These are phyloP conservation scores for Talaromyces verruculosus DNA, from an alignment of 2,329 filamentous ascomycete genomes.

Conservation along the genomic window DNA sequence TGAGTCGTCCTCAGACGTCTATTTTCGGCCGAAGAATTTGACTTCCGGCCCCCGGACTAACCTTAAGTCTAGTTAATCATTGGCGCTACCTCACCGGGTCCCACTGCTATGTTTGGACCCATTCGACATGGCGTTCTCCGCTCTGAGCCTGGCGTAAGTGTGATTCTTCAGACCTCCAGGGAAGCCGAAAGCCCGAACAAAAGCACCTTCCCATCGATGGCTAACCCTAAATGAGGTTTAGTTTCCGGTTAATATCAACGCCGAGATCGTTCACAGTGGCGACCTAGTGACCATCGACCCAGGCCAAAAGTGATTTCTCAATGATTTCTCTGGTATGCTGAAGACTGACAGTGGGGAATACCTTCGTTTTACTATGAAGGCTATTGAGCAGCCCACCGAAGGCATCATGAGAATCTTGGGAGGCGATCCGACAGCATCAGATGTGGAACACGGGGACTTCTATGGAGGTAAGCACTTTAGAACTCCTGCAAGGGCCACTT, in stretches of 20 bases:
- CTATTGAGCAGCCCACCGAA: neutral
- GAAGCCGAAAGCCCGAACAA: neutral
- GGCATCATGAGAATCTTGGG: conserved; percentile 2
- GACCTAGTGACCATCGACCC: neutral
- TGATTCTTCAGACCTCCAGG: neutral
- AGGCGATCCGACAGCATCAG: neutral
- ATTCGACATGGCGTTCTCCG: neutral
- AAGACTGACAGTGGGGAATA: neutral
- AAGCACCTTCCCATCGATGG: neutral
- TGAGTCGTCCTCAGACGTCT: neutral
- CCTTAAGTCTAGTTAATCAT: neutral
- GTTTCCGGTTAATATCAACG: neutral
- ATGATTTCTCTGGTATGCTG: conserved; percentile 1
- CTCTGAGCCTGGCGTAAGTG: conserved; percentile 2
- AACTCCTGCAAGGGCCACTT: neutral
- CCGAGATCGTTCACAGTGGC: neutral
- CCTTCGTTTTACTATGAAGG: neutral
- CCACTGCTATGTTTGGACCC: conserved; percentile 1
- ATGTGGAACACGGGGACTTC: neutral
- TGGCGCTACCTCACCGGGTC: neutral
- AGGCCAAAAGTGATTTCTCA: neutral
- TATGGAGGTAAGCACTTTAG: neutral
- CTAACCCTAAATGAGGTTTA: neutral
- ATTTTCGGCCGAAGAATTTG: neutral
- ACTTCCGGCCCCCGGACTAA: neutral